phyloP scores from a whole-genome alignment of 441 rosid genomes.

The Melastoma candidum region DNA sequence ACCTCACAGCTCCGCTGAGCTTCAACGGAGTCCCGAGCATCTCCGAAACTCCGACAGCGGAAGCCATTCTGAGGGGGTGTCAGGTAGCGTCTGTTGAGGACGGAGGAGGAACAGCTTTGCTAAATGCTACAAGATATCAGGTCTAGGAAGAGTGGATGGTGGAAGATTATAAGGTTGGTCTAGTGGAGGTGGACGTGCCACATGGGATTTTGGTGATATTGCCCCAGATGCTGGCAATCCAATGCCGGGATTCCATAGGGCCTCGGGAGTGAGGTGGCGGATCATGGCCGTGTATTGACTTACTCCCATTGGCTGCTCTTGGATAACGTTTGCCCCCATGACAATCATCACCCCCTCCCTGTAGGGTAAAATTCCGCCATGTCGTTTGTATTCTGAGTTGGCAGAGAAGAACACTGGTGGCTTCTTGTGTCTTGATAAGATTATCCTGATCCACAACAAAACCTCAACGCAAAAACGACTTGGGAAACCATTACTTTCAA shows the following conservation, averaged over 20 bases:
- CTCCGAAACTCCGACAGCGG: constrained; percentile 75
- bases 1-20: constrained; percentile 37
- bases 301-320: not conserved
- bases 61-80: constrained; percentile 45
- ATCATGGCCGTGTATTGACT: constrained; percentile 23
- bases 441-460: too few relatives aligned
- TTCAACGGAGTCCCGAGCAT: constrained; percentile 79
- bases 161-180: constrained; percentile 41
- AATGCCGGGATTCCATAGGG: constrained; percentile 45
- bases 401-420: too few relatives aligned
- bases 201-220: constrained; percentile 29
- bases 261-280: constrained; percentile 32
- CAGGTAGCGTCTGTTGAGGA: constrained; percentile 15
- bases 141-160: constrained; percentile 8
- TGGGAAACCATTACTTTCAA: too few relatives aligned
- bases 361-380: not conserved
- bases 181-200: constrained; percentile 48
- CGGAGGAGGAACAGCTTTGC: too few relatives aligned
- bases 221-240: constrained; percentile 46
- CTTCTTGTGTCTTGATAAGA: too few relatives aligned
- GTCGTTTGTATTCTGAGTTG: too few relatives aligned
- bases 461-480: too few relatives aligned
- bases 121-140: not conserved
- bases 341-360: not conserved
- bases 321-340: constrained; percentile 4